Evolutionary conservation across 1,284 basidiomycete genomes (phyloP).

Genomic region (Cryptococcus wingfieldii): DNA sequence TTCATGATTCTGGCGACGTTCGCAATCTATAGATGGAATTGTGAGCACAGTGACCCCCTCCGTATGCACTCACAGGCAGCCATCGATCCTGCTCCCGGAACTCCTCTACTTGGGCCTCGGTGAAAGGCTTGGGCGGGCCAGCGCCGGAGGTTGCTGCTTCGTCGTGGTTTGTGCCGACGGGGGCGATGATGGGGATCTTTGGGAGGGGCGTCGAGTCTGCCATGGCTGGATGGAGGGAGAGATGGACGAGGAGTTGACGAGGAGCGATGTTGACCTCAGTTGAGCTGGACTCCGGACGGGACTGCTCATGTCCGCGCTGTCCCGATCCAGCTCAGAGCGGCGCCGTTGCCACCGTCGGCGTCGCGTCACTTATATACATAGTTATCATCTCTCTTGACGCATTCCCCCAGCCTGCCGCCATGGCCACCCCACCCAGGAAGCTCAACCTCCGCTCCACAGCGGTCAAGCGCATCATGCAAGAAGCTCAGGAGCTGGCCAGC

Average conservation of each 20-base stretch:
- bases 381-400: background rate
- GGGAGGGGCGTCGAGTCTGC: slow-evolving; percentile 4
- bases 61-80: slow-evolving; percentile 62
- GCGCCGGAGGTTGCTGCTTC: slow-evolving; percentile 1
- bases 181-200: slow-evolving; percentile 13
- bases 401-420: background rate
- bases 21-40: slow-evolving; percentile 64
- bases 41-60: background rate
- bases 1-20: slow-evolving; percentile 97
- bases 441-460: slow-evolving; percentile 55
- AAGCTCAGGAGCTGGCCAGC: slow-evolving; percentile 78
- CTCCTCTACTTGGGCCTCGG: slow-evolving; percentile 84
- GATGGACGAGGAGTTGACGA: background rate
- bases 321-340: background rate
- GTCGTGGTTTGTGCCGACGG: slow-evolving; percentile 4
- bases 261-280: background rate
- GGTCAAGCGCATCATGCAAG: slow-evolving; percentile 94
- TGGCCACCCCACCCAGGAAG: slow-evolving; percentile 11
- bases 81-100: slow-evolving; percentile 89
- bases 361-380: background rate
- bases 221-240: slow-evolving; percentile 1
- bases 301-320: background rate
- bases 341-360: background rate
- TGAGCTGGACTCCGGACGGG: background rate
- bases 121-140: slow-evolving; percentile 53